Base-by-base conservation (phyloP, 2,329 filamentous ascomycete species). In the Xylaria polymorpha region DNA sequence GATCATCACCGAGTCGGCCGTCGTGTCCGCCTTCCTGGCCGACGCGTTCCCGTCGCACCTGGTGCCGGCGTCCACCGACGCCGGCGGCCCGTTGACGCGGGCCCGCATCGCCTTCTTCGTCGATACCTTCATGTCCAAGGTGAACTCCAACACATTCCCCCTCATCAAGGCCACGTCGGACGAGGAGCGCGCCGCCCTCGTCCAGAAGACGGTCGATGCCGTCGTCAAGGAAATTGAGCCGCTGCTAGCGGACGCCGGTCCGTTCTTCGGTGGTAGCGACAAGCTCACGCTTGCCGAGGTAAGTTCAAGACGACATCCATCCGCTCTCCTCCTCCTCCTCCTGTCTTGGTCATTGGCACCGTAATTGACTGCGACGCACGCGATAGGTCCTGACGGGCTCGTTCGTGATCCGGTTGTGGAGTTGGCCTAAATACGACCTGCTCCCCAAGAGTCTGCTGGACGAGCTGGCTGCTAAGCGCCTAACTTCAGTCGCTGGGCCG, bases 271-370 rank as follows among this genome's bases (percentile, higher is more conserved):
- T 1, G 90, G 90, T 0, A 88, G 85, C 61, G 82, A 86, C 22
- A 88, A 82, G 76, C 77, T 94, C 48, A 95, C 92, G 0, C 80
- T 94, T 43, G 93, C 90, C 12, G 93, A 96, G 87, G 92, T 92
- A 80, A 69, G 81, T 77, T 25, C 10, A n/a, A 4, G 32, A 51
- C 4, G 25, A 32, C 14, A 4, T 29, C 25, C 25, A 51, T 51
- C 15, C 15, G 15, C 25, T 63, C 37, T 46, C n/a, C 8, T 58
- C 63, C 37, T 46, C n/a, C 8, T 58, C 14, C 4, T 56, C 43
- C 8, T 8, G 6, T 41, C 20, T 2, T 15, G 32, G 20, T 37
- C 6, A 7, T n/a, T 37, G 22, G 32, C 20, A 1, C 6, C 20
- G 14, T 57, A 39, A 29, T 25, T 64, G 8, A 64, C 60, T 32